phyloP scores from a whole-genome alignment of 129 eudicot species.

The Artemisia argyi region DNA sequence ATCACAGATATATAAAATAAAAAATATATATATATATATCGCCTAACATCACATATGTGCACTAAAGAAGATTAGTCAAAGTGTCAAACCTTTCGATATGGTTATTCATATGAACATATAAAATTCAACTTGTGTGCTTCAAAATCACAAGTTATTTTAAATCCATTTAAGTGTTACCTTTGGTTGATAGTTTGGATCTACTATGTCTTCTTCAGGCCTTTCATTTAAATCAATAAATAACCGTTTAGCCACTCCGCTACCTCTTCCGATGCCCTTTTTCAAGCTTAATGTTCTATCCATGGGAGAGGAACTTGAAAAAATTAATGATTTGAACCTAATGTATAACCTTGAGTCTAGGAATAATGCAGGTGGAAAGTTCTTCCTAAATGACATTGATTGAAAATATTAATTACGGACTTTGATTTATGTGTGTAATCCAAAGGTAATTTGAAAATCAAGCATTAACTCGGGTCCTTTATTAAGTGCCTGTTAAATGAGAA shows the following conservation, averaged over 20 bases:
- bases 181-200: slow-evolving; percentile 23
- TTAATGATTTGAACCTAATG: slow-evolving; percentile 8
- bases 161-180: slow-evolving; percentile 12
- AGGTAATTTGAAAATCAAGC: neutral
- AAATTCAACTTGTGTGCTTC: slow-evolving; percentile 1
- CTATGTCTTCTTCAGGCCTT: slow-evolving; percentile 31
- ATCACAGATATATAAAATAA: no score
- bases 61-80: slow-evolving; percentile 4
- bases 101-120: slow-evolving; percentile 11
- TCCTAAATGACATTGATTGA: slow-evolving; percentile 2
- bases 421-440: neutral
- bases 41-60: neutral
- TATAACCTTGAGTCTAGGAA: neutral
- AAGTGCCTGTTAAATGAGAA: no score
- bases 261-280: slow-evolving; percentile 21
- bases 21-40: no score
- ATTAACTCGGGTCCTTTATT: slow-evolving; percentile 8
- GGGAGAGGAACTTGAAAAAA: slow-evolving; percentile 8
- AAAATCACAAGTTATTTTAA: neutral
- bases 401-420: neutral
- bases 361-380: neutral
- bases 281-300: slow-evolving; percentile 26
- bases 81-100: slow-evolving; percentile 3
- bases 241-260: slow-evolving; percentile 29
- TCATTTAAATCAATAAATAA: slow-evolving; percentile 35